Base-by-base conservation (phyloP, 1,284 basidiomycete species). In the Ustanciosporium gigantosporum region DNA sequence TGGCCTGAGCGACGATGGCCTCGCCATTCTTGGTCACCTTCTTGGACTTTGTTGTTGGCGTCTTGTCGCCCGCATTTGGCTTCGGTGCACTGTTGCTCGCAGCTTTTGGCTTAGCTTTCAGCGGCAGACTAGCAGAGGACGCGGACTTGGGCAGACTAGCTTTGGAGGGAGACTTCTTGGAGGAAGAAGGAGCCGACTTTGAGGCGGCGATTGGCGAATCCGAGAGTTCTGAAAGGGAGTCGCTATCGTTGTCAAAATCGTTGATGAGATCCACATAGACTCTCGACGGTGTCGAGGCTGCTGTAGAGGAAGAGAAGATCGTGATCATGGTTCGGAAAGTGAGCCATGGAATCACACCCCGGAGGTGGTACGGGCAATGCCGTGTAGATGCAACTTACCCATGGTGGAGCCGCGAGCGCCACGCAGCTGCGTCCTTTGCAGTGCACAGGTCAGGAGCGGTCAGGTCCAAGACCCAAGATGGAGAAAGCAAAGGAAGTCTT, bases 211-310 rank as follows among this genome's bases (percentile, higher is more conserved):
- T 22, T 3, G 29, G 4, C 6, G 21, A 16, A n/a, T 64, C 60
- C 1, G 60, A 64, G 4, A 53, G 53, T 3, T 64, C 49, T 8
- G 53, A 64, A 8, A 64, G 53, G 3, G 49, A 52, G n/a, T 46
- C 51, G 6, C 32, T 40, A 34, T 46, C 46, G 38, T 8, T 35
- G 32, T 9, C 11, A 9, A 9, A 11, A 19, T 46, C 46, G 36
- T 36, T 24, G 15, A 51, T 61, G 37, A 61, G 48, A 31, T 57
- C 52, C 21, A 62, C 48, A 15, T n/a, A n/a, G n/a, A n/a, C n/a
- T n/a, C n/a, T n/a, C n/a, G n/a, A n/a, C n/a, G n/a, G n/a, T n/a
- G n/a, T n/a, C n/a, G n/a, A n/a, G n/a, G n/a, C n/a, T n/a, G n/a
- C n/a, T n/a, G n/a, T n/a, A n/a, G n/a, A n/a, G n/a, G n/a, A n/a